A percentile compares a stretch with the other conserved stretches of the same genome.
phyloP scores from a whole-genome alignment of 345 rosid genomes.

The Eutrema heterophyllum region DNA sequence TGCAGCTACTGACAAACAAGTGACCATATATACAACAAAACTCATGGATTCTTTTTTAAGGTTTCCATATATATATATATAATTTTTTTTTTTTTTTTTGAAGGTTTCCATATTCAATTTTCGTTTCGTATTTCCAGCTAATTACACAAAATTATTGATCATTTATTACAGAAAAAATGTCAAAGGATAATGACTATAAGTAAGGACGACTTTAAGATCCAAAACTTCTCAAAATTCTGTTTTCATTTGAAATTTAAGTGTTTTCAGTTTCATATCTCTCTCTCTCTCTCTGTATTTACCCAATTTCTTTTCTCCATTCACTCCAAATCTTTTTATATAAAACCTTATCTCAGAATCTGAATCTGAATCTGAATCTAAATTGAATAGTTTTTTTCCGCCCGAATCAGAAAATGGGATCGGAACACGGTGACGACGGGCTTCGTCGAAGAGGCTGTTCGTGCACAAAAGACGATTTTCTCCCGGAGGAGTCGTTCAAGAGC shows the following conservation, averaged over 20 bases:
- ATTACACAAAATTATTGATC: too few species aligned
- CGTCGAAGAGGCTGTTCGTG: conserved; percentile 70
- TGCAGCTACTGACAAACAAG: neutral
- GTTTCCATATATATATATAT: neutral
- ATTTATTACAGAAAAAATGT: neutral
- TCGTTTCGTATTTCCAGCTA: neutral
- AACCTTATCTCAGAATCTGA: conserved; percentile 2
- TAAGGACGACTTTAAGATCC: conserved; percentile 2
- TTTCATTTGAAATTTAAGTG: too few species aligned
- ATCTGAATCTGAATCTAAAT: conserved; percentile 15
- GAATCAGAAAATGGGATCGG: conserved; percentile 15
- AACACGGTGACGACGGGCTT: conserved; percentile 30
- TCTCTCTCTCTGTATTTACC: neutral
- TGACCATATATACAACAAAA: neutral
- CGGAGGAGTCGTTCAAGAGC: conserved; percentile 78
- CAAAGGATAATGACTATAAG: neutral
- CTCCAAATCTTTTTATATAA: neutral
- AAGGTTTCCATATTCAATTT: neutral
- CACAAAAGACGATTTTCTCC: conserved; percentile 67
- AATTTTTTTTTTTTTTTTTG: too few species aligned
- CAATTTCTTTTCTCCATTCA: neutral
- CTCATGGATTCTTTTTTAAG: neutral
- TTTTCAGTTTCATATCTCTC: neutral
- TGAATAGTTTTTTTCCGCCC: neutral
- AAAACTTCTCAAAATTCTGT: neutral